Evolutionary conservation across 352 stramenopile species (phyloP).

Genomic region (Globisporangium alternatum): DNA sequence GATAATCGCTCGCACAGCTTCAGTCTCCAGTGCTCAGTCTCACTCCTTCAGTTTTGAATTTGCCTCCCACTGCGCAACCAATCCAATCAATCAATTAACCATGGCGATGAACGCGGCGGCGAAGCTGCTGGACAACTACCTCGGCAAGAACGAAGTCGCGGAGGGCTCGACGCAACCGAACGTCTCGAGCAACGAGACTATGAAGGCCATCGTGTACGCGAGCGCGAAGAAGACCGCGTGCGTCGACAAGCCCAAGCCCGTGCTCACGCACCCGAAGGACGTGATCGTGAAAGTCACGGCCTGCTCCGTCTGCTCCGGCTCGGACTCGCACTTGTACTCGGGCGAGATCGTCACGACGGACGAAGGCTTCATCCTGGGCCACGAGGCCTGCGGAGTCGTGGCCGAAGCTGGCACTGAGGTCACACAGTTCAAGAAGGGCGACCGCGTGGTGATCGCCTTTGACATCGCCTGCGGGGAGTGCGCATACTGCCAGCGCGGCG

Average conservation of each 20-base stretch:
- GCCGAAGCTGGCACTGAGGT: constrained; percentile 50
- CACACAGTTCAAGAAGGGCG: constrained; percentile 45
- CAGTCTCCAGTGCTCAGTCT: neutral
- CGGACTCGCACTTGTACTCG: constrained; percentile 35
- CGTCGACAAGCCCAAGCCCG: constrained; percentile 21
- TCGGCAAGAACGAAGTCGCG: constrained; percentile 19
- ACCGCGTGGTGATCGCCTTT: constrained; percentile 74
- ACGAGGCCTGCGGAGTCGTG: constrained; percentile 63
- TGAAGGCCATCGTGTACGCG: constrained; percentile 33
- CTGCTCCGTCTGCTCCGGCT: constrained; percentile 19
- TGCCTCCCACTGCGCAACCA: neutral
- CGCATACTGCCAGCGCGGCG: constrained; percentile 49
- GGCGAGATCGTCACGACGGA: constrained; percentile 35
- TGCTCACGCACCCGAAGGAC: constrained; percentile 29
- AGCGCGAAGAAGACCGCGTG: constrained; percentile 20
- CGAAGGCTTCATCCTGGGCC: constrained; percentile 60
- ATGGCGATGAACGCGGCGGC: constrained; percentile 10
- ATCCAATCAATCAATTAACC: no score
- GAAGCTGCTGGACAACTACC: constrained; percentile 5
- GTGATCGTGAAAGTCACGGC: constrained; percentile 27
- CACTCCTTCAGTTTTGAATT: neutral
- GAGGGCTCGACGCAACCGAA: constrained; percentile 26
- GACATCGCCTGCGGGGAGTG: constrained; percentile 65
- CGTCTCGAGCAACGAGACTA: constrained; percentile 24
- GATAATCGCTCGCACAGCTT: no score